Conservation (phyloP, 73 alveolate genomes). For the Effrenium voratum region DNA sequence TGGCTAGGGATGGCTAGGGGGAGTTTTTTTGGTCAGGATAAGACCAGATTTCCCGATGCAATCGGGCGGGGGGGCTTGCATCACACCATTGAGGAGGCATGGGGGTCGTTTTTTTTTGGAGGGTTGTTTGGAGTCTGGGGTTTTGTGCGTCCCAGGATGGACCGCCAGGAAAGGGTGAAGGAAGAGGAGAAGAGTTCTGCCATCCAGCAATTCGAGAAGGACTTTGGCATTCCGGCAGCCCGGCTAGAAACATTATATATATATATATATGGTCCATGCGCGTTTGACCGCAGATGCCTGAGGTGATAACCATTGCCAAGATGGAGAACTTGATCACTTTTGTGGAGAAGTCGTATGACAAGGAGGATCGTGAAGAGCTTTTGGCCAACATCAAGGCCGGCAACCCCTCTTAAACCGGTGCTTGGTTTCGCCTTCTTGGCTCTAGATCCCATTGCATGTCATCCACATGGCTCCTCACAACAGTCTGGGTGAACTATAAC, state of each 20-base stretch:
- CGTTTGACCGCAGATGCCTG: neutral
- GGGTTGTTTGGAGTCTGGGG: neutral
- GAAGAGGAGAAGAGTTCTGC: slow-evolving; percentile 70
- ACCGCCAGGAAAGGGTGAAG: slow-evolving; percentile 78
- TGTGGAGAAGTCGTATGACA: slow-evolving; percentile 45
- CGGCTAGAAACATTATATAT: neutral
- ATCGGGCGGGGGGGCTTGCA: too few species aligned
- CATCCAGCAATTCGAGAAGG: slow-evolving; percentile 77
- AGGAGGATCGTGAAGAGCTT: slow-evolving; percentile 52
- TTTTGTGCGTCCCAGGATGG: slow-evolving; percentile 40
- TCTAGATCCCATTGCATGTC: too few species aligned
- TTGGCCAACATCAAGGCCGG: slow-evolving; percentile 47
- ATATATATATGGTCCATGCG: neutral
- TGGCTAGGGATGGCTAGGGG: too few species aligned
- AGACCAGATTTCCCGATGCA: too few species aligned
- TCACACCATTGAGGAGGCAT: too few species aligned
- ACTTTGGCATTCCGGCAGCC: slow-evolving; percentile 55
- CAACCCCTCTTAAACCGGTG: too few species aligned
- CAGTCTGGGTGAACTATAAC: too few species aligned
- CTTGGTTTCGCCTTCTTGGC: too few species aligned
- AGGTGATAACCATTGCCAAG: slow-evolving; percentile 82
- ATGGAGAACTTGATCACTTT: slow-evolving; percentile 73
- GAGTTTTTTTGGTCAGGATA: too few species aligned
- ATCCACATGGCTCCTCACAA: too few species aligned
- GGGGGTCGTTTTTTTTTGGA: too few species aligned